phyloP scores from a whole-genome alignment of 805 yeast species.

The Wickerhamomyces pijperi region DNA sequence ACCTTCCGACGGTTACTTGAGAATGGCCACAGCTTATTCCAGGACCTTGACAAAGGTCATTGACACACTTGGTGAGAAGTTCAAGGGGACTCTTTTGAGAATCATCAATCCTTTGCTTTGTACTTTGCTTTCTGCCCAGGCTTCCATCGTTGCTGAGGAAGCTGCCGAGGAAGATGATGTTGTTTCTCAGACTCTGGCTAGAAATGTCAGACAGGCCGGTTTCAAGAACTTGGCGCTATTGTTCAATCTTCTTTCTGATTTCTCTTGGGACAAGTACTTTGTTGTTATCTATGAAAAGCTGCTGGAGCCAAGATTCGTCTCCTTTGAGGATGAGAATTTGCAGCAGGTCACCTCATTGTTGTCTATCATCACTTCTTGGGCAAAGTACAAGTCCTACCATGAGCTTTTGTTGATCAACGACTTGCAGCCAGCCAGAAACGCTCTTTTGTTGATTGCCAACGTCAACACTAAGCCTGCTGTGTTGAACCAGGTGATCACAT shows the following conservation, averaged over 20 bases:
- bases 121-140: slow-evolving; percentile 42
- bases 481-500: slow-evolving; percentile 39
- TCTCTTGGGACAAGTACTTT: slow-evolving; percentile 47
- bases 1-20: slow-evolving; percentile 20
- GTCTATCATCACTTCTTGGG: slow-evolving; percentile 52
- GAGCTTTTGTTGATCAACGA: slow-evolving; percentile 47
- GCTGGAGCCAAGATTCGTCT: slow-evolving; percentile 51
- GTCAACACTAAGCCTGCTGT: slow-evolving; percentile 60
- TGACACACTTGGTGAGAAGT: slow-evolving; percentile 47
- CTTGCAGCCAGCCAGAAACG: slow-evolving; percentile 38
- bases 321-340: slow-evolving; percentile 66
- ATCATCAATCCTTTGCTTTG: slow-evolving; percentile 25
- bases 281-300: slow-evolving; percentile 39
- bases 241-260: slow-evolving; percentile 41
- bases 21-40: slow-evolving; percentile 53
- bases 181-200: slow-evolving; percentile 26
- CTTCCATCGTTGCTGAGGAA: slow-evolving; percentile 17
- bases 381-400: slow-evolving; percentile 32
- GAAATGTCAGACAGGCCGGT: slow-evolving; percentile 55
- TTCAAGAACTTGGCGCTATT: slow-evolving; percentile 50
- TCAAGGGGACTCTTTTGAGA: slow-evolving; percentile 29
- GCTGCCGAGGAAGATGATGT: slow-evolving; percentile 7
- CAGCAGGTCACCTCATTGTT: slow-evolving; percentile 77
- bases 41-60: slow-evolving; percentile 47
- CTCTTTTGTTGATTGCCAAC: slow-evolving; percentile 43